phyloP scores from a whole-genome alignment of 768 basidiomycete genomes.

The Trametes cingulata region DNA sequence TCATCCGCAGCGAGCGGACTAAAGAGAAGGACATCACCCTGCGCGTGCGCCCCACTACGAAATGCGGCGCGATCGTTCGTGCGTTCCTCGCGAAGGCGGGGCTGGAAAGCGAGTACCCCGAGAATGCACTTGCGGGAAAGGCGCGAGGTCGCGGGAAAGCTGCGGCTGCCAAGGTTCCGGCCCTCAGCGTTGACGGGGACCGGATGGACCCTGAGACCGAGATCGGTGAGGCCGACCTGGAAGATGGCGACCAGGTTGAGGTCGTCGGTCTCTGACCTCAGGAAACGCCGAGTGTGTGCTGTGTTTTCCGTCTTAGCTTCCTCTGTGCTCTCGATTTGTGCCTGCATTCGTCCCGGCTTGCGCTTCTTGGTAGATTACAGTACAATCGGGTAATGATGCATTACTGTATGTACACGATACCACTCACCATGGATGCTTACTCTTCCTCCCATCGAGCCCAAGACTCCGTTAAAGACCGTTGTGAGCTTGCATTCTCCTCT shows the following conservation, averaged over 20 bases:
- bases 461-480: too few species aligned
- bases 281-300: background rate
- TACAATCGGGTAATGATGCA: background rate
- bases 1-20: conserved; percentile 57
- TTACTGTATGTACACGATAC: background rate
- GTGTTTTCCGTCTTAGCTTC: background rate
- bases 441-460: background rate
- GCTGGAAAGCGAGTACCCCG: conserved; percentile 52
- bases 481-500: too few species aligned
- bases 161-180: conserved; percentile 41
- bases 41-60: conserved; percentile 73
- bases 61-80: conserved; percentile 72
- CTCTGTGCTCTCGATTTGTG: background rate
- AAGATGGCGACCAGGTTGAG: conserved; percentile 81
- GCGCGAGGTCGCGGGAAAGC: conserved; percentile 36
- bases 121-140: conserved; percentile 30
- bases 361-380: background rate
- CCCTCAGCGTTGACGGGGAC: conserved; percentile 69
- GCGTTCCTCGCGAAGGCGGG: conserved; percentile 73
- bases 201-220: conserved; percentile 57
- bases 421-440: background rate
- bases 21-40: conserved; percentile 63
- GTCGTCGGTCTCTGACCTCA: conserved; percentile 55
- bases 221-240: conserved; percentile 70
- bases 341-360: background rate